Percentiles rank a stretch among this genome's conserved stretches.
Conservation (phyloP, 2,329 filamentous ascomycete species). For the Alternaria panax region DNA sequence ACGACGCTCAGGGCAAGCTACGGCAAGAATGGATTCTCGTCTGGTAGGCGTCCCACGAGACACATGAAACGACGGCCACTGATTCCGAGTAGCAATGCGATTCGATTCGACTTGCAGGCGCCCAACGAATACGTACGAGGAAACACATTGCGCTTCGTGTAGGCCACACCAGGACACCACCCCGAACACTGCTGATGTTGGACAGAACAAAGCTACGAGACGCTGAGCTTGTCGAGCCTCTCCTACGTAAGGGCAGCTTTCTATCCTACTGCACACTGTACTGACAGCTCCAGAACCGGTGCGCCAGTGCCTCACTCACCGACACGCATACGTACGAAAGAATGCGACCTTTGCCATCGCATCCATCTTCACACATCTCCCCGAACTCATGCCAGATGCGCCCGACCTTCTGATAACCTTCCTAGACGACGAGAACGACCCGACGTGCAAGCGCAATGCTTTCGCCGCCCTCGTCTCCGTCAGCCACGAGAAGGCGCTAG, state of each 20-base stretch:
- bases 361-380: conserved; percentile 90
- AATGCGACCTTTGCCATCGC: conserved; percentile 95
- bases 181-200: conserved; percentile 23
- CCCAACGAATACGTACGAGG: conserved; percentile 98
- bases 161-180: conserved; percentile 11
- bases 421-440: conserved; percentile 87
- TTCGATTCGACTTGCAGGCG: conserved; percentile 95
- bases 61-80: conserved; percentile 17
- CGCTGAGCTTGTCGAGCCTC: conserved; percentile 92
- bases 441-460: conserved; percentile 97
- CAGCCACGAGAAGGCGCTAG: conserved; percentile 89
- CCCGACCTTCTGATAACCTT: conserved; percentile 90
- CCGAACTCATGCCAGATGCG: conserved; percentile 91
- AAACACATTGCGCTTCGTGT: conserved; percentile 94
- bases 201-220: conserved; percentile 84
- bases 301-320: conserved; percentile 89
- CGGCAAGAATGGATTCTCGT: conserved; percentile 99
- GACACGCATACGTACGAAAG: conserved; percentile 97
- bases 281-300: conserved; percentile 67
- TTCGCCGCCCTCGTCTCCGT: conserved; percentile 91
- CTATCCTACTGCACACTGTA: background rate
- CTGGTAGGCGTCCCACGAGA: too few relatives aligned
- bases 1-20: conserved; percentile 88
- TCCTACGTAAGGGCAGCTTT: conserved; percentile 65
- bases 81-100: conserved; percentile 77